Evolutionary conservation across 129 eudicot species (phyloP).

Genomic region (Pseudognaphalium luteoalbum): DNA sequence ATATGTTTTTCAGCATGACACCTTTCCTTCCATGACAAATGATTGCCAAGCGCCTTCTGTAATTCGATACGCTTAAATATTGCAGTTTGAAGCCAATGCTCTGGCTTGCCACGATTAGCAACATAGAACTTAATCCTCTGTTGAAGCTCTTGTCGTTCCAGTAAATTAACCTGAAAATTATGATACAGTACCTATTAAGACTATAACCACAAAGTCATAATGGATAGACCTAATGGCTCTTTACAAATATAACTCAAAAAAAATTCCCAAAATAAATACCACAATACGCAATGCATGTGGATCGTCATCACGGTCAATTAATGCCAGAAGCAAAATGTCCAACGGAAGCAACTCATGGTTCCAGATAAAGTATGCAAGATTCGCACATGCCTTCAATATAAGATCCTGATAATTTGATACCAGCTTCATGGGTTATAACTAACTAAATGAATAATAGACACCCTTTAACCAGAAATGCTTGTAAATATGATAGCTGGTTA

Average conservation of each 20-base stretch:
- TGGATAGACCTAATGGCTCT: background rate
- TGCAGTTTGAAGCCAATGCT: slow-evolving; percentile 88
- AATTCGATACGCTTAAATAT: slow-evolving; percentile 76
- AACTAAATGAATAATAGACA: slow-evolving; percentile 1
- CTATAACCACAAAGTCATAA: slow-evolving; percentile 10
- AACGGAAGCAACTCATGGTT: slow-evolving; percentile 94
- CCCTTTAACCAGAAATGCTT: slow-evolving; percentile 11
- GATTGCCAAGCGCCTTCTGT: slow-evolving; percentile 91
- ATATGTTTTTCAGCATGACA: slow-evolving; percentile 24
- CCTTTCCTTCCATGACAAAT: slow-evolving; percentile 98
- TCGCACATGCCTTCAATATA: slow-evolving; percentile 72
- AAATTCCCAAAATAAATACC: slow-evolving; percentile 39
- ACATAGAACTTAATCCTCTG: slow-evolving; percentile 77
- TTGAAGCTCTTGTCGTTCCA: slow-evolving; percentile 92
- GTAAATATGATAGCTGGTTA: background rate
- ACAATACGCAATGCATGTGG: slow-evolving; percentile 91
- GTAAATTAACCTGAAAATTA: slow-evolving; percentile 66
- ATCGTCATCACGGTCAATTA: slow-evolving; percentile 97
- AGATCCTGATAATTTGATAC: slow-evolving; percentile 57
- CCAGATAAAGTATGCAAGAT: slow-evolving; percentile 87
- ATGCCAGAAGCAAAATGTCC: slow-evolving; percentile 83
- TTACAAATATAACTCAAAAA: background rate
- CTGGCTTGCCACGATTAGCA: slow-evolving; percentile 76
- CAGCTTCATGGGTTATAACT: slow-evolving; percentile 3
- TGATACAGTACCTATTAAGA: background rate